Percentiles rank a stretch among this genome's conserved stretches.
Evolutionary conservation across 192 early-diverging fungal genomes (phyloP).

Genomic region (Pecoramyces ruminantium): DNA sequence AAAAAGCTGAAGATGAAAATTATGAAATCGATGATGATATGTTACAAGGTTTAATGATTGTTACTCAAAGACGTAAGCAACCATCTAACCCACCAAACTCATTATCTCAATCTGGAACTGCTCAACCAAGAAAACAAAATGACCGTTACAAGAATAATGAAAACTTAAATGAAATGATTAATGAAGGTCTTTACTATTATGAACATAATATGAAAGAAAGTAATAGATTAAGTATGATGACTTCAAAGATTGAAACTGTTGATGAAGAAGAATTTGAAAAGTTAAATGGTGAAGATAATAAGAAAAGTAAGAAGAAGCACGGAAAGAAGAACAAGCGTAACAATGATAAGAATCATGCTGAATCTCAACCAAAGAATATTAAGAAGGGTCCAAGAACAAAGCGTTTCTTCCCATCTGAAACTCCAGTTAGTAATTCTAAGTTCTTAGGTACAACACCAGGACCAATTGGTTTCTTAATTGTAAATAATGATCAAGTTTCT

Average conservation of each 20-base stretch:
- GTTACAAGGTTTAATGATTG: slow-evolving; percentile 74
- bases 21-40: slow-evolving; percentile 77
- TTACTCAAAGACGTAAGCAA: slow-evolving; percentile 57
- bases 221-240: neutral
- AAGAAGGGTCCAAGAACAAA: neutral
- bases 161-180: slow-evolving; percentile 82
- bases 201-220: slow-evolving; percentile 51
- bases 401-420: neutral
- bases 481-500: neutral
- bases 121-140: slow-evolving; percentile 28
- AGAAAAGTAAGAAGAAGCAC: neutral
- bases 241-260: neutral
- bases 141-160: slow-evolving; percentile 62
- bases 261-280: neutral
- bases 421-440: neutral
- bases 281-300: neutral
- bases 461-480: neutral
- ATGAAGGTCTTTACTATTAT: slow-evolving; percentile 85
- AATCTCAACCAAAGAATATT: neutral
- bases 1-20: slow-evolving; percentile 49
- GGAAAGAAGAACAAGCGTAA: neutral
- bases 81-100: slow-evolving; percentile 15
- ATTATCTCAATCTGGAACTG: slow-evolving; percentile 10
- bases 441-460: neutral
- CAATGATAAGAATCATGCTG: neutral